phyloP scores from a whole-genome alignment of 345 rosid species.

The Euphorbia lathyris region DNA sequence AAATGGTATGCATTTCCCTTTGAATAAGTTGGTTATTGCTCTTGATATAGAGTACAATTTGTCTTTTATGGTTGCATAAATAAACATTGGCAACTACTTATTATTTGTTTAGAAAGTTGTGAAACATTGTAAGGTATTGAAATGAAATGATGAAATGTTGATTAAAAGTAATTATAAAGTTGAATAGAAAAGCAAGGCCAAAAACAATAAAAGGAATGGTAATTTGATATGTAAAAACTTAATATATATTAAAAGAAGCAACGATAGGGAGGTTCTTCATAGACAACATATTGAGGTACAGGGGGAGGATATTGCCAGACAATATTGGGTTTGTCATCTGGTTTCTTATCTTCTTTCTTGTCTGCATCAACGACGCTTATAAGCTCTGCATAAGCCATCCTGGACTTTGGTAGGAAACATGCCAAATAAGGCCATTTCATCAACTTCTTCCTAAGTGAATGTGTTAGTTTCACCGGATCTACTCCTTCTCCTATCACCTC shows the following conservation, averaged over 20 bases:
- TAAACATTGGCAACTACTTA: no score
- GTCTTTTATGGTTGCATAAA: no score
- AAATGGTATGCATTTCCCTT: no score
- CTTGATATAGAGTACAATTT: no score
- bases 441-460: background rate
- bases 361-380: conserved; percentile 7
- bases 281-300: background rate
- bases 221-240: no score
- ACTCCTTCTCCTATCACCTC: conserved; percentile 15
- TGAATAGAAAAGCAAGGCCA: no score
- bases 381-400: conserved; percentile 6
- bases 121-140: no score
- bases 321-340: background rate
- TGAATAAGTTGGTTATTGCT: no score
- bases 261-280: background rate
- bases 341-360: background rate
- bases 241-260: background rate
- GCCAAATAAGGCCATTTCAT: background rate
- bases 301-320: background rate
- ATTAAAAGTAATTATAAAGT: no score
- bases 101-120: no score
- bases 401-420: background rate
- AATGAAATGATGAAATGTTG: no score
- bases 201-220: no score
- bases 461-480: conserved; percentile 11